phyloP scores from a whole-genome alignment of 805 yeast species.

The Wickerhamomyces sydowiorum region DNA sequence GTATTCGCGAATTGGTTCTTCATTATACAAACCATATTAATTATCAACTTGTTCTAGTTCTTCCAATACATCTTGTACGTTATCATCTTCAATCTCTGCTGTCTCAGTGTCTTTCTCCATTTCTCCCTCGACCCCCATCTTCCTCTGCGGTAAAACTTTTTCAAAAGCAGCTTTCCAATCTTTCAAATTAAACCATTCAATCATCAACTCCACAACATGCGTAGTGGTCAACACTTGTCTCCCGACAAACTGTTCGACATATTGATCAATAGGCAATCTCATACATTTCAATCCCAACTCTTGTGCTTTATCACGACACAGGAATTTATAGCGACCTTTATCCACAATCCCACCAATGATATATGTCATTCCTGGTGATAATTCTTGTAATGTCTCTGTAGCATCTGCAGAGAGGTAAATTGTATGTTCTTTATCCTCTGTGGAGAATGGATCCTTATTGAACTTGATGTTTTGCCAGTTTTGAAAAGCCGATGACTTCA shows the following conservation, averaged over 20 bases:
- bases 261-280: slow-evolving; percentile 82
- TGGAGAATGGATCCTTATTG: slow-evolving; percentile 22
- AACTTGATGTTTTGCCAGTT: slow-evolving; percentile 67
- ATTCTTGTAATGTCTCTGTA: slow-evolving; percentile 53
- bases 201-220: slow-evolving; percentile 85
- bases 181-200: slow-evolving; percentile 69
- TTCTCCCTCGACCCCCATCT: slow-evolving; percentile 21
- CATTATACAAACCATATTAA: too few relatives aligned
- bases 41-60: too few relatives aligned
- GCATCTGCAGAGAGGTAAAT: slow-evolving; percentile 88
- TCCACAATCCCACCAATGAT: slow-evolving; percentile 96
- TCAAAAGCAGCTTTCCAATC: slow-evolving; percentile 90
- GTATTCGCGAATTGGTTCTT: too few relatives aligned
- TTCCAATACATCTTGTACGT: background rate
- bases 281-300: slow-evolving; percentile 65
- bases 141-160: slow-evolving; percentile 79
- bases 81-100: background rate
- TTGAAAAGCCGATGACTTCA: slow-evolving; percentile 47
- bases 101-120: slow-evolving; percentile 1
- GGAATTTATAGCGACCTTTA: slow-evolving; percentile 78
- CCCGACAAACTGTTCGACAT: slow-evolving; percentile 74
- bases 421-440: slow-evolving; percentile 32
- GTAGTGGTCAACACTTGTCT: slow-evolving; percentile 88
- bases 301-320: slow-evolving; percentile 80
- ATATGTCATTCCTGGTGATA: slow-evolving; percentile 70